These are phyloP conservation scores for Adansonia madagascariensis DNA, from an alignment of 441 rosid genomes.

Conservation along the genomic window DNA sequence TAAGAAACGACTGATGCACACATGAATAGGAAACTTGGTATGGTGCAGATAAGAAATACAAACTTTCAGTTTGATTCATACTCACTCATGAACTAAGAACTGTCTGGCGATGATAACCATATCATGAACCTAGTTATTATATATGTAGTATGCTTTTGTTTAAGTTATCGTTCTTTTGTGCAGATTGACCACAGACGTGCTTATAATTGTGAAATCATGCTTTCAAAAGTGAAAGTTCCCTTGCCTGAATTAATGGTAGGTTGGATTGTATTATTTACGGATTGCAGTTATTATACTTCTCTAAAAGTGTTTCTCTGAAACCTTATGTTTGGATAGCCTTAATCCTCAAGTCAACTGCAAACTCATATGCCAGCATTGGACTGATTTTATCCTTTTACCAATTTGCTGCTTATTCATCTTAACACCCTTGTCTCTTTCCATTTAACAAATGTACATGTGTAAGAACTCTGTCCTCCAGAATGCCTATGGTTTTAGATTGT, in stretches of 20 bases:
- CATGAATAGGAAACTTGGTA: background rate
- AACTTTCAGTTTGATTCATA: conserved; percentile 10
- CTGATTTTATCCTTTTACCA: background rate
- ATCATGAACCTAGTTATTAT: background rate
- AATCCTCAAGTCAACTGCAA: conserved; percentile 15
- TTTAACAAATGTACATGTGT: conserved; percentile 7
- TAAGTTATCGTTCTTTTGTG: conserved; percentile 25
- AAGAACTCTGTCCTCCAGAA: background rate
- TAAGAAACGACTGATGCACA: background rate
- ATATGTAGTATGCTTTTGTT: conserved; percentile 7
- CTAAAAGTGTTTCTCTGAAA: background rate
- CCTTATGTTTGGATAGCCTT: conserved; percentile 4
- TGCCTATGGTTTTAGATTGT: background rate
- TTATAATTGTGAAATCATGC: conserved; percentile 97
- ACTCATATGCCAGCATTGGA: background rate
- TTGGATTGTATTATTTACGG: conserved; percentile 15
- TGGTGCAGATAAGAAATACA: background rate
- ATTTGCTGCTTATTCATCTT: conserved; percentile 3
- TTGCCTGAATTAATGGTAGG: conserved; percentile 83
- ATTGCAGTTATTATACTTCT: conserved; percentile 19
- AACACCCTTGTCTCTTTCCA: background rate
- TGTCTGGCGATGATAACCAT: conserved; percentile 10
- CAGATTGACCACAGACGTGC: conserved; percentile 96
- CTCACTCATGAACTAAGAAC: conserved; percentile 1
- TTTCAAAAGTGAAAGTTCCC: conserved; percentile 94